These are phyloP conservation scores for Cercospora nicotianae DNA, from an alignment of 2,329 filamentous ascomycete species.

Conservation along the genomic window DNA sequence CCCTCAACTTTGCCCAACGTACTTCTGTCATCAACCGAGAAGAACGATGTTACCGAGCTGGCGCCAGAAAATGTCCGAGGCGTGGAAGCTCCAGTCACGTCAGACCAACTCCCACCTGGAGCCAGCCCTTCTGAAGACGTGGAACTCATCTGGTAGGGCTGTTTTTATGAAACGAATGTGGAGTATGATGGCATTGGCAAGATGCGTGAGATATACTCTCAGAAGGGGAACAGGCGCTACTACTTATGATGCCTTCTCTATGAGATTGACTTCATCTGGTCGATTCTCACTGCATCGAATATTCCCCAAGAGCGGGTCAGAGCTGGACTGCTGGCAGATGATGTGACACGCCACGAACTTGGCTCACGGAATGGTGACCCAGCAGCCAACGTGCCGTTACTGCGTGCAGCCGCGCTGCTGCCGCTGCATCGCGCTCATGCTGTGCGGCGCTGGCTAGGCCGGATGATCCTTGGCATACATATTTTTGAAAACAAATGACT, in stretches of 20 bases:
- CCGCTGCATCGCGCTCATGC: background rate
- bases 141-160: background rate
- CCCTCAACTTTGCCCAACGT: background rate
- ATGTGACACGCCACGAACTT: constrained; percentile 4
- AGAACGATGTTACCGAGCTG: background rate
- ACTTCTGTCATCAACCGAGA: background rate
- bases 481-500: constrained; percentile 2
- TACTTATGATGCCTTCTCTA: background rate
- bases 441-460: background rate
- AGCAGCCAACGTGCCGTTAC: background rate
- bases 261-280: background rate
- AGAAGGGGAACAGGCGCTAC: background rate
- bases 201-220: background rate
- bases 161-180: background rate
- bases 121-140: background rate
- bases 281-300: background rate
- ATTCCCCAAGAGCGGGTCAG: background rate
- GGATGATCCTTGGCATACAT: constrained; percentile 5
- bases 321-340: background rate
- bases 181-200: background rate
- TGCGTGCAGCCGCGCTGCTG: background rate
- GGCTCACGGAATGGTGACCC: background rate
- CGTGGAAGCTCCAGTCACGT: constrained; percentile 1
- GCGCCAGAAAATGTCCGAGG: background rate
- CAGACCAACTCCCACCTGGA: background rate